These are phyloP conservation scores for Citrus sinensis DNA, from an alignment of 345 rosid species.

Conservation along the genomic window DNA sequence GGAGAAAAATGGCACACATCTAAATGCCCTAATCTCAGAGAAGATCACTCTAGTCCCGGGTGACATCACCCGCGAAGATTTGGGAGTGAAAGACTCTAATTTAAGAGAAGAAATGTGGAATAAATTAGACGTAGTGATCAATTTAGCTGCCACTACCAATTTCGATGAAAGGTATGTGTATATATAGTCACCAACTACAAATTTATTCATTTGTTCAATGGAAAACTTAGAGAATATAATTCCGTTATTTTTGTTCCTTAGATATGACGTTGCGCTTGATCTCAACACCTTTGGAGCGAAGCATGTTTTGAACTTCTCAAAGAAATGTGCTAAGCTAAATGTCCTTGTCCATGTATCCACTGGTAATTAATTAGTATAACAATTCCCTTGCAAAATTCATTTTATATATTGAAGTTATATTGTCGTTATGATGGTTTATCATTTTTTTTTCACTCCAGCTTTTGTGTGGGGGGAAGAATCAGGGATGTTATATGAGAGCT, in stretches of 20 bases:
- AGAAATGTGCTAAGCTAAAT: constrained; percentile 33
- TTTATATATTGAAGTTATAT: neutral
- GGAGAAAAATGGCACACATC: constrained; percentile 33
- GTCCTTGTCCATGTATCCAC: constrained; percentile 63
- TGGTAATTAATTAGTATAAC: constrained; percentile 27
- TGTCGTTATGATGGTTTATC: neutral
- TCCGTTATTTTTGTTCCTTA: constrained; percentile 10
- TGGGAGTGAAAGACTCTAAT: constrained; percentile 40
- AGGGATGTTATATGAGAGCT: constrained; percentile 45
- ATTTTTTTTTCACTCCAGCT: constrained; percentile 30
- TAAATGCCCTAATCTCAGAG: constrained; percentile 39
- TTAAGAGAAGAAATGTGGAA: constrained; percentile 41
- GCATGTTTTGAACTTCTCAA: constrained; percentile 40
- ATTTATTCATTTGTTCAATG: neutral
- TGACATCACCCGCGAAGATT: constrained; percentile 43
- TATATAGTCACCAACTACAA: neutral
- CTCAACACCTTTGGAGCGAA: constrained; percentile 51
- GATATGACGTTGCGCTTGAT: constrained; percentile 60
- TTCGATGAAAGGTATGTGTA: constrained; percentile 67
- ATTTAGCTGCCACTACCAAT: constrained; percentile 69
- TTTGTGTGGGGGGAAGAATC: constrained; percentile 55
- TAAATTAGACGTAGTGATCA: constrained; percentile 50
- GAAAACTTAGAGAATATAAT: neutral
- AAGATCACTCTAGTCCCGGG: constrained; percentile 49
- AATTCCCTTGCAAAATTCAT: neutral